Base-by-base conservation (phyloP, 1,284 basidiomycete species). In the Polyporus tsugae region DNA sequence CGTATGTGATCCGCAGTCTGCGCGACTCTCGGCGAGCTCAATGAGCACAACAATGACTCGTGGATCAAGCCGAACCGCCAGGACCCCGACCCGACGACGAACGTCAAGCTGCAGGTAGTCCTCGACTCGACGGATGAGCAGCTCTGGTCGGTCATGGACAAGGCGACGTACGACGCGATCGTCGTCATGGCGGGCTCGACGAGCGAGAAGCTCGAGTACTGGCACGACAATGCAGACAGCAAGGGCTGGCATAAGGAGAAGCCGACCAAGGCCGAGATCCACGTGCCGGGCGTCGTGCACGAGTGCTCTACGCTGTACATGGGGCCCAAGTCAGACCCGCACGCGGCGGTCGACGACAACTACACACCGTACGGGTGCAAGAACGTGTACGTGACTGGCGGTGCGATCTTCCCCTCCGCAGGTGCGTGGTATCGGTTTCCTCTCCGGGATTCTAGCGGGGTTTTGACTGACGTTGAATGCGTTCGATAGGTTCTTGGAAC, bases 231-330 rank as follows among this genome's bases (percentile, higher is more conserved):
- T 25, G n/a, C 39, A 25, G 36, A 6, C 44, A 3, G 58, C 29
- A 46, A 38, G 29, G 64, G 55, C 55, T 64, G 55, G 63, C 29
- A 22, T 15, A 58, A 15, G 36, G 57, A 13, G 55, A 62, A 68
- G 33, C 65, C 72, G 11, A 22, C 59, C 6, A 22, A 59, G 10
- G 65, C 55, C 19, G 65, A 57, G 15, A 70, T 70, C 38, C 60
- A 61, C 13, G 68, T 69, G 55, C 64, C 49, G 15, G 73, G 70
- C 29, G 61, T 71, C 25, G 73, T 75, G 33, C 73, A 74, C 53
- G 74, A 75, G 53, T 60, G 71, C 25, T 73, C 73, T 9, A 68
- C 67, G 42, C 53, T 74, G n/a, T 62, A 61, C 33, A 63, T 66
- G 53, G 64, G 60, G 11, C 64, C 66, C 36, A 44, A 53, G 19